Evolutionary conservation across 768 basidiomycete genomes (phyloP), one percentile per base, ranked within the genome.

Genomic region (Podaxis rugospora): DNA sequence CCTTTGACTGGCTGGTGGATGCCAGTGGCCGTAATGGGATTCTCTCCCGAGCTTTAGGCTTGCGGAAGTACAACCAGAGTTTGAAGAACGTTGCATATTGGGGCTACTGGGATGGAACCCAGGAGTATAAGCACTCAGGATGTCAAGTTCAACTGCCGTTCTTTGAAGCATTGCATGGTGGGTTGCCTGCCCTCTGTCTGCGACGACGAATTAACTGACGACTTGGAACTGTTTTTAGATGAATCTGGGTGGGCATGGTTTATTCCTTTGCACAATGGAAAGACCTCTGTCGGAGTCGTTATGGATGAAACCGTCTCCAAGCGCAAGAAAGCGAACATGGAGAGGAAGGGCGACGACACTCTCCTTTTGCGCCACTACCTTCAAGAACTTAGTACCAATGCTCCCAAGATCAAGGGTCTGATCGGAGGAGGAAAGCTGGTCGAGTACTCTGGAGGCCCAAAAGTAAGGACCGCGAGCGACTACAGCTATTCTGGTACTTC

Each of bases 11-110:
- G 60, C 67, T 87, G 16, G 74, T 87, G 3, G 85, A 87, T 66
- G 86, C 85, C 5, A 80, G 78, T 25, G 86, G 85, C 28, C 76
- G 85, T 1, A 72, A 75, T 5, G 85, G 86, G 1, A 58, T 87
- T 55, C 75, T 87, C 70, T 83, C 83, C 4, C 79, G 77, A 46
- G 89, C 90, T 66, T 71, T 90, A 25, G 87, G 86, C 66, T 87
- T 9, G 79, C 77, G n/a, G 78, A 80, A 79, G 63, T 86, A 83
- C 68, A 84, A 83, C 46, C 71, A 77, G 56, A 75, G 76, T 7
- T 66, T 87, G 55, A 78, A 76, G 63, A 87, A 87, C 61, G 72
- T 86, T 10, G 85, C 85, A 2, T 72, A 75, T 21, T 87, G 84
- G 83, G 83, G 82, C 9, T 87, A 87, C 65, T 87, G 84, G 84